phyloP scores from a whole-genome alignment of 257 asterid species.

The Lithospermum erythrorhizon region DNA sequence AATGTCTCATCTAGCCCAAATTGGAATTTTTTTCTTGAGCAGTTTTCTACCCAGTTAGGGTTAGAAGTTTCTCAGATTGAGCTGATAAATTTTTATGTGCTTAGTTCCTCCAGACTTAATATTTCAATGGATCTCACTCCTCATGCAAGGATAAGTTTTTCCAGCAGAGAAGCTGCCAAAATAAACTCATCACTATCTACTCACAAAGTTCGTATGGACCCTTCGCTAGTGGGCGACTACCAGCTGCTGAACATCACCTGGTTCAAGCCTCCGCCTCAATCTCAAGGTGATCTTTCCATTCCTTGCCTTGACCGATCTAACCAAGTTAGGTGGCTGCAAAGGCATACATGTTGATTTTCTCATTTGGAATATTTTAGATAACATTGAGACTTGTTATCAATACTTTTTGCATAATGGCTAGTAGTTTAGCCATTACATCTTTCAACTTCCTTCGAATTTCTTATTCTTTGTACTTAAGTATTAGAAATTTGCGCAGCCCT shows the following conservation, averaged over 20 bases:
- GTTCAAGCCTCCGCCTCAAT: slow-evolving; percentile 51
- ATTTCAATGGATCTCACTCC: slow-evolving; percentile 94
- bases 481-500: neutral
- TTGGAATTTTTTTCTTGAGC: slow-evolving; percentile 62
- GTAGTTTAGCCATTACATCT: too few relatives aligned
- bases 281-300: slow-evolving; percentile 50
- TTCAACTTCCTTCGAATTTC: neutral
- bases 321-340: neutral
- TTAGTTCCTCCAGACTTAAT: slow-evolving; percentile 67
- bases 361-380: neutral
- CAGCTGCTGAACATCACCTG: slow-evolving; percentile 74
- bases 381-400: neutral
- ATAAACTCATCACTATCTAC: slow-evolving; percentile 52
- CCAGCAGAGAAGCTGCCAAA: slow-evolving; percentile 51
- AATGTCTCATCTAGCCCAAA: slow-evolving; percentile 73
- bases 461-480: too few relatives aligned
- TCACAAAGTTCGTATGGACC: slow-evolving; percentile 59
- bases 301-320: neutral
- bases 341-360: neutral
- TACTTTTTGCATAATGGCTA: neutral
- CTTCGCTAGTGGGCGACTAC: slow-evolving; percentile 72
- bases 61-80: slow-evolving; percentile 76
- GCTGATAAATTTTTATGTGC: slow-evolving; percentile 75
- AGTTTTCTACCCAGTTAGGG: slow-evolving; percentile 67
- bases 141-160: slow-evolving; percentile 53